Base-by-base conservation (phyloP, 192 early-diverging fungal species). In the Rhizoclosmatium globosum region DNA sequence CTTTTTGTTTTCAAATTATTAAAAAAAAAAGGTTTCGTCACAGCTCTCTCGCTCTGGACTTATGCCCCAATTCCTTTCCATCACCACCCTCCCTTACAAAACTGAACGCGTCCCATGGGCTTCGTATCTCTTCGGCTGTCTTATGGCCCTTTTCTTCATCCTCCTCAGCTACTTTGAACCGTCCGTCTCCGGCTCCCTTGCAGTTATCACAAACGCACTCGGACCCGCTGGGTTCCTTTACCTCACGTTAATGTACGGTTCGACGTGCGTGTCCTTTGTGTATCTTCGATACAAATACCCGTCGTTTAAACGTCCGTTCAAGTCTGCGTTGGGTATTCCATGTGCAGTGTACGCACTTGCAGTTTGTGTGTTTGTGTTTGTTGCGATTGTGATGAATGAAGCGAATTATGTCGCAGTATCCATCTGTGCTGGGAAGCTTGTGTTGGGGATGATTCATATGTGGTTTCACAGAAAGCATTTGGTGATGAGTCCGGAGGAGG, bases 381-480 rank as follows among this genome's bases (percentile, higher is more conserved):
- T 64, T 57, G 11, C n/a, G 59, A 31, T 75, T 13, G 11, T 42
- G 15, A 6, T 13, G 41, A 47, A 17, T 1, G 13, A 57, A 3
- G 57, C 4, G 4, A 39, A 41, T 7, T 42, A 47, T 31, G 46
- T 75, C 19, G 23, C 73, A 2, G 38, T 75, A 9, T 17, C 53
- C 9, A 17, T 75, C 23, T 17, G 19, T 39, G 45, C 59, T 3
- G 73, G 73, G 17, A 75, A 75, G 43, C 23, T 75, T 31, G 39
- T 46, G 17, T 21, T 59, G 15, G 53, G 58, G 17, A 21, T 75
- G 57, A 23, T 75, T 31, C 56, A 61, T 38, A 46, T 75, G 31
- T 75, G 59, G 38, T 47, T 75, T 62, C 73, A 75, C 44, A 57
- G 73, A 1, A 57, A 75, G 13, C 73, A 75, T 31, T 61, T 75